A percentile compares a stretch with the other conserved stretches of the same genome.
Evolutionary conservation across 169 alveolate genomes (phyloP).

Genomic region (Eimeria maxima): DNA sequence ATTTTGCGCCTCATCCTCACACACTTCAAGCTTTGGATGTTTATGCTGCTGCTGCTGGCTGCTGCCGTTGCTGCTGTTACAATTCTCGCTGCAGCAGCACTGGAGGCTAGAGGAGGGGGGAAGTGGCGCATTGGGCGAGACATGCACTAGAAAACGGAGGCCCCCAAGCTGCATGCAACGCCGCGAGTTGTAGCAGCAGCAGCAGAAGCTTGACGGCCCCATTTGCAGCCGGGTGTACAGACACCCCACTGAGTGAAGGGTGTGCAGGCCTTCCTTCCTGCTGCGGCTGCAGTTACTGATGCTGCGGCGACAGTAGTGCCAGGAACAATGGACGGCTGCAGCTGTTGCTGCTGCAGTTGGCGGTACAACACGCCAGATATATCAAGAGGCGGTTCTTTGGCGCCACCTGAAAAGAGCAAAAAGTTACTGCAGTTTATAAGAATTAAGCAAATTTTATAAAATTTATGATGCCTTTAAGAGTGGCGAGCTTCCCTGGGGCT

Average conservation of each 20-base stretch:
- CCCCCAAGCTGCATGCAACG: not conserved
- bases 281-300: not conserved
- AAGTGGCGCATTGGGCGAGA: not conserved
- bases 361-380: too few relatives aligned
- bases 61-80: not conserved
- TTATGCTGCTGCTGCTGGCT: slow-evolving; percentile 25
- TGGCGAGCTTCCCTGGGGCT: too few relatives aligned
- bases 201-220: not conserved
- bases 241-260: not conserved
- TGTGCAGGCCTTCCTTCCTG: not conserved
- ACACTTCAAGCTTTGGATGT: not conserved
- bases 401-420: too few relatives aligned
- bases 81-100: too few relatives aligned
- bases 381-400: too few relatives aligned
- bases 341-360: not conserved
- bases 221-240: not conserved
- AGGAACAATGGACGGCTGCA: not conserved
- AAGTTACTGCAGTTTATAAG: too few relatives aligned
- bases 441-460: too few relatives aligned
- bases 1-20: not conserved
- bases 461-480: too few relatives aligned
- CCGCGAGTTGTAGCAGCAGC: not conserved
- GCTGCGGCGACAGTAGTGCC: not conserved
- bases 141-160: not conserved
- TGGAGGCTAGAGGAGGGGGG: not conserved